Base-by-base conservation (phyloP, 768 basidiomycete genomes). In the Trametes elegans region DNA sequence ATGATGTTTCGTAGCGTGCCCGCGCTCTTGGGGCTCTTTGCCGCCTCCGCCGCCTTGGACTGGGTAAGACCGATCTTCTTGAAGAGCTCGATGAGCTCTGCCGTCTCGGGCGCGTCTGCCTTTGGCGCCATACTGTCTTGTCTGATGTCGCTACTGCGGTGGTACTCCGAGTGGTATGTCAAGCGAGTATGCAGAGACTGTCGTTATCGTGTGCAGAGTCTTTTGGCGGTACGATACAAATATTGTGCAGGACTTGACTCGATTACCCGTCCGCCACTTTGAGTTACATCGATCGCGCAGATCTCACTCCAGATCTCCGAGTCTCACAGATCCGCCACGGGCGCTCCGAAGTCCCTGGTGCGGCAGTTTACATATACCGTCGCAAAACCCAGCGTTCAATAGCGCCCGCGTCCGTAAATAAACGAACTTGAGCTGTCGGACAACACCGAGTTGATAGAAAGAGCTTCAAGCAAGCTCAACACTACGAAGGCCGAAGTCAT, bases 11-110 rank as follows among this genome's bases (percentile, higher is more conserved):
- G 83, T 53, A 95, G 77, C 18, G 85, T 73, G 3, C 78, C 68
- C 5, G 91, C 88, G 64, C 82, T 82, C 75, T 92, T 96, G 3
- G 87, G 75, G 55, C 80, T 88, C 68, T 93, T 90, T 31, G 85
- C 83, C 5, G 90, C 88, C 64, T 97, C 93, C 9, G 79, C 78
- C 1, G 94, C 90, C 68, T 93, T 91, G 48, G 86, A 73, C 55
- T 83, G 78, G 36, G 85, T 75, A 39, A 97, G 75, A 23, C 90
- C 91, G 53, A 93, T 85, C 32, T 84, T 80, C 67, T 84, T 80
- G 76, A 95, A 93, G 32, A 88, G 75, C 27, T 70, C 64, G 54
- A 79, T 66, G 49, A 79, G 71, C 26, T 72, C 69, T 13, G 68
- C 66, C 32, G 73, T 71, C 21, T 73, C 74, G 4, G 78, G 47